Conservation (phyloP, 163 green algal species). For the Prototheca wickerhamii region DNA sequence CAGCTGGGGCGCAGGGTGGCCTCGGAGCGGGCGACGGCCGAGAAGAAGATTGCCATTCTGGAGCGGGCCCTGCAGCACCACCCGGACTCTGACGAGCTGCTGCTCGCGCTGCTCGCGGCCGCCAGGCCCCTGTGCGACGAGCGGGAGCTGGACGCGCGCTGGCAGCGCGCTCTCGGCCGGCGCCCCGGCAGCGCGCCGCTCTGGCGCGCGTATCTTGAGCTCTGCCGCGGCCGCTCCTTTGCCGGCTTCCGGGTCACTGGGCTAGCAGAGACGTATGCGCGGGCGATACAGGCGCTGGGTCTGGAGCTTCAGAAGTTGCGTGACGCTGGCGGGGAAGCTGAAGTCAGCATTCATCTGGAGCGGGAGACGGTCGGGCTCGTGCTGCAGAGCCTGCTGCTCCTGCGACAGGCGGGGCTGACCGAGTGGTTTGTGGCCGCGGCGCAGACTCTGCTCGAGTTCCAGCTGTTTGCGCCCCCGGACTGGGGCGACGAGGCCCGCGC, state of each 20-base stretch:
- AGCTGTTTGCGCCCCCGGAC: conserved; percentile 48
- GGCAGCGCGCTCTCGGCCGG: conserved; percentile 41
- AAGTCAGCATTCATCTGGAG: too few species aligned
- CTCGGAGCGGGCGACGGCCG: conserved; percentile 34
- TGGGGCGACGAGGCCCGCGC: not conserved
- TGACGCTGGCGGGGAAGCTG: too few species aligned
- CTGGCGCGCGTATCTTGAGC: conserved; percentile 57
- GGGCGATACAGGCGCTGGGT: conserved; percentile 6
- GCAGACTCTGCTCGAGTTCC: conserved; percentile 65
- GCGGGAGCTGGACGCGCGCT: conserved; percentile 30
- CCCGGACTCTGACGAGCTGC: conserved; percentile 50
- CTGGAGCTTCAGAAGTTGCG: conserved; percentile 8
- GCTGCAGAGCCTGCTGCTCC: conserved; percentile 35
- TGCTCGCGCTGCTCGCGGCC: conserved; percentile 61
- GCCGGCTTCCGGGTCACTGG: conserved; percentile 26
- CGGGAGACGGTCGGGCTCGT: conserved; percentile 35
- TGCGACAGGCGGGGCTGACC: conserved; percentile 43
- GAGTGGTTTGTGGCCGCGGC: conserved; percentile 54
- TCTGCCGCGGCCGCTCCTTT: conserved; percentile 34
- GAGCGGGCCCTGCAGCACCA: conserved; percentile 56
- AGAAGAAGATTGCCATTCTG: conserved; percentile 72
- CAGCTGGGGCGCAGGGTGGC: too few species aligned
- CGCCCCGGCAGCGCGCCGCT: conserved; percentile 39
- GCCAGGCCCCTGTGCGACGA: conserved; percentile 18
- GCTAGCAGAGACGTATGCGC: conserved; percentile 13